Evolutionary conservation across 495 filamentous ascomycete species (phyloP), one percentile per base, ranked within the genome.

Genomic region (Xylaria castorea): DNA sequence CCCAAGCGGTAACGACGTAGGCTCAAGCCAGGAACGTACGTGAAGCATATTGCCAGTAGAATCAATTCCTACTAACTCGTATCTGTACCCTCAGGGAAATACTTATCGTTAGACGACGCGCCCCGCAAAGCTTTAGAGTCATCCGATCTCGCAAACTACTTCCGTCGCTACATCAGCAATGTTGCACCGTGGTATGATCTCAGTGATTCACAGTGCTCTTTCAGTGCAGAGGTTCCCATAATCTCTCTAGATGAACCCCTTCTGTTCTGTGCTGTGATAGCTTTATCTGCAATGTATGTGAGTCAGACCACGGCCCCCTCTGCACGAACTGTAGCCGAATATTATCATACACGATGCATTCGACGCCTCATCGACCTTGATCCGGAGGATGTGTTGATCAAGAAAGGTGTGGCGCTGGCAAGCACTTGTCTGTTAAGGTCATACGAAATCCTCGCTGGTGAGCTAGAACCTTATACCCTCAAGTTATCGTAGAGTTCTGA

Each of bases 161-260:
- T 81, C 48, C 77, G 75, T 14, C 71, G 79, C 60, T 85, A 83
- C 70, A 78, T 81, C 14, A 58, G 46, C 11, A 44, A 67, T 57
- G 70, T 82, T 12, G 80, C 81, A 9, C 71, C 77, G 0, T 85
- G 83, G 80, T 85, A 81, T 72, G 81, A 83, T 72, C 77, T 83
- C 0, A 80, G 80, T 60, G 81, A 82, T 57, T 53, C 65, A n/a
- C 67, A 73, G 2, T 74, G 74, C 4, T 75, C 74, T 27, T 83
- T 83, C 65, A 68, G 73, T 14, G 77, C 74, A n/a, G 53, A 79
- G 1, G 76, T 84, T 12, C 77, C 82, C 0, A 25, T 60, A n/a
- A 38, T 73, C 2, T 77, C 80, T 1, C 65, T 81, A 32, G 57
- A 75, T n/a, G 80, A 78, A 55, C 72, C 80, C 0, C 66, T 83